phyloP scores from a whole-genome alignment of 2,329 filamentous ascomycete species.

The Neobulgaria alba region DNA sequence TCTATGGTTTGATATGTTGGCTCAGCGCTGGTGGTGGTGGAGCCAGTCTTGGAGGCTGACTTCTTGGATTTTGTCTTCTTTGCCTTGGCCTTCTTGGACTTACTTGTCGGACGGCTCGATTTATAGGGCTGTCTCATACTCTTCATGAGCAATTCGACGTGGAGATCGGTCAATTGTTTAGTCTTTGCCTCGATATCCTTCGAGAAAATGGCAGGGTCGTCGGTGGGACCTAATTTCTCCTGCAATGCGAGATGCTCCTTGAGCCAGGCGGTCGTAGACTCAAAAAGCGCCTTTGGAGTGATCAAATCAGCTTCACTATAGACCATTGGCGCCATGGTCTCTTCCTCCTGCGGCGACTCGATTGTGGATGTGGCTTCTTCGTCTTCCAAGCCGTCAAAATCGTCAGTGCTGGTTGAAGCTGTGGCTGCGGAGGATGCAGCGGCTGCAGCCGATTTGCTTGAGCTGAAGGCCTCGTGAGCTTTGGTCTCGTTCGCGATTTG shows the following conservation, averaged over 20 bases:
- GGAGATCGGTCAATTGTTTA: constrained; percentile 61
- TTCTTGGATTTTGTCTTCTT: constrained; percentile 33
- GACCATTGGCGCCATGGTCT: constrained; percentile 52
- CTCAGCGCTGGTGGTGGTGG: constrained; percentile 25
- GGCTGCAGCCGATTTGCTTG: constrained; percentile 34
- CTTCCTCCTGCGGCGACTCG: constrained; percentile 32
- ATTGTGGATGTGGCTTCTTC: constrained; percentile 38
- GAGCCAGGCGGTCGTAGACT: constrained; percentile 64
- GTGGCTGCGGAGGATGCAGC: constrained; percentile 32
- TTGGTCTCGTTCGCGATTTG: constrained; percentile 65
- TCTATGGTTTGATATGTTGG: neutral
- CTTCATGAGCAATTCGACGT: constrained; percentile 63
- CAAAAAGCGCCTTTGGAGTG: constrained; percentile 52
- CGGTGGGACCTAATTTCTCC: constrained; percentile 56
- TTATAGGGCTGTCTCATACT: constrained; percentile 46
- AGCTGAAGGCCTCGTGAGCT: constrained; percentile 44
- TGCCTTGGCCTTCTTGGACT: constrained; percentile 31
- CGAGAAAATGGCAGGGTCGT: constrained; percentile 65
- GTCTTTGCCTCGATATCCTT: constrained; percentile 64
- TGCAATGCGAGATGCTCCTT: constrained; percentile 63
- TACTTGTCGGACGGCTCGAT: constrained; percentile 16
- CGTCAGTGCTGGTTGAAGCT: constrained; percentile 34
- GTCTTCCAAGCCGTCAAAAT: constrained; percentile 73
- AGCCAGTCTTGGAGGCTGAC: constrained; percentile 25
- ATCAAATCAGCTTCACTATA: constrained; percentile 68